These are phyloP conservation scores for Aquanectria penicillioides DNA, from an alignment of 2,329 filamentous ascomycete genomes.

Conservation along the genomic window DNA sequence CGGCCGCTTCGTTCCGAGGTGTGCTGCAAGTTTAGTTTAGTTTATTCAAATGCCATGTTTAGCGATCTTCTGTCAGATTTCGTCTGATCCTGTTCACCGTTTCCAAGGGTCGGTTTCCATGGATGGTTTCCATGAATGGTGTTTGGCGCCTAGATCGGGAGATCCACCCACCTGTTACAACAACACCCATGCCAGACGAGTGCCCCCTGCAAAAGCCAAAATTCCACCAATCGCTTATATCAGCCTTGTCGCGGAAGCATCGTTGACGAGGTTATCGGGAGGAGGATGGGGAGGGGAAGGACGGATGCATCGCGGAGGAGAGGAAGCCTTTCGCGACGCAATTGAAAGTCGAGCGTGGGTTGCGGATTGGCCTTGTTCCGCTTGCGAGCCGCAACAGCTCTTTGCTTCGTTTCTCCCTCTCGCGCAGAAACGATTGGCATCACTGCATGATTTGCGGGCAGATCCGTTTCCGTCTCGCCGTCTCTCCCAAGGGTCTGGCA, in stretches of 20 bases:
- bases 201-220: constrained; percentile 29
- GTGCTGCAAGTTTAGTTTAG: no score
- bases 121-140: constrained; percentile 1
- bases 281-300: background rate
- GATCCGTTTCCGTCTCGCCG: background rate
- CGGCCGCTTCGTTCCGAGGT: no score
- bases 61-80: no score
- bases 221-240: constrained; percentile 37
- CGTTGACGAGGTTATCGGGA: background rate
- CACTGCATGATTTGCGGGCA: background rate
- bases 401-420: background rate
- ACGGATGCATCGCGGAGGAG: no score
- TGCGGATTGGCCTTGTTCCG: no score
- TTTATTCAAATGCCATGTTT: no score
- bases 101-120: no score
- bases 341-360: no score
- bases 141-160: constrained; percentile 17
- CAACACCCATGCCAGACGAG: constrained; percentile 1
- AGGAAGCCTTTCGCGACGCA: background rate
- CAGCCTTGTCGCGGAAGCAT: background rate
- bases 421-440: background rate
- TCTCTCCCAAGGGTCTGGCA: background rate
- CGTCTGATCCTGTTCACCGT: no score
- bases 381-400: no score
- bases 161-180: constrained; percentile 41